Percentiles rank a stretch among this genome's conserved stretches.
Conservation (phyloP, 2,329 filamentous ascomycete species). For the Lecanicillium sp. region DNA sequence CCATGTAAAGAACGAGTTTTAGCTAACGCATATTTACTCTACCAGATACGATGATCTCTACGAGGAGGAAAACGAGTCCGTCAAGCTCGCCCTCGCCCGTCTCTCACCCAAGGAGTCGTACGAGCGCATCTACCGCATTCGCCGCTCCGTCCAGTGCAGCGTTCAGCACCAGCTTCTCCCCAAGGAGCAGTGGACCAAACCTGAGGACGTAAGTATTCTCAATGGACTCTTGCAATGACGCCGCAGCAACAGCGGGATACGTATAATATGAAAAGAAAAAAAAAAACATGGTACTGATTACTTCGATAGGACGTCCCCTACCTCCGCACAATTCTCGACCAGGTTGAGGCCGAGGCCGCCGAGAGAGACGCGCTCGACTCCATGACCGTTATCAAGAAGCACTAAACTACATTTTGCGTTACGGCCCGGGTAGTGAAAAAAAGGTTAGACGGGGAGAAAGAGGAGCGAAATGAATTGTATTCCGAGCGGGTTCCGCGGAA, state of each 20-base stretch:
- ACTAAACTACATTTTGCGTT: too few relatives aligned
- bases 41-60: conserved; percentile 87
- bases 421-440: too few relatives aligned
- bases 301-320: conserved; percentile 41
- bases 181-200: conserved; percentile 52
- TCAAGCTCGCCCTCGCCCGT: conserved; percentile 83
- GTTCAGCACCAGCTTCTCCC: conserved; percentile 57
- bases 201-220: conserved; percentile 36
- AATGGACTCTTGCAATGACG: too few relatives aligned
- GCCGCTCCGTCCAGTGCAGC: conserved; percentile 79
- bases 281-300: conserved; percentile 12
- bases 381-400: conserved; percentile 40
- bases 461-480: conserved; percentile 4
- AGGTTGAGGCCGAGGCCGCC: conserved; percentile 39
- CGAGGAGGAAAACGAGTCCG: conserved; percentile 80
- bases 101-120: conserved; percentile 85
- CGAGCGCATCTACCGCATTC: conserved; percentile 95
- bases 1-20: too few relatives aligned
- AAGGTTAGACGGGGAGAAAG: too few relatives aligned
- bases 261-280: neutral
- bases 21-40: conserved; percentile 13
- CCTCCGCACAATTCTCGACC: conserved; percentile 42
- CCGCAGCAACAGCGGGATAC: conserved; percentile 1
- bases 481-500: neutral
- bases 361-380: conserved; percentile 47